Base-by-base conservation (phyloP, 2,329 filamentous ascomycete species). In the Decorospora gaudefroyi region DNA sequence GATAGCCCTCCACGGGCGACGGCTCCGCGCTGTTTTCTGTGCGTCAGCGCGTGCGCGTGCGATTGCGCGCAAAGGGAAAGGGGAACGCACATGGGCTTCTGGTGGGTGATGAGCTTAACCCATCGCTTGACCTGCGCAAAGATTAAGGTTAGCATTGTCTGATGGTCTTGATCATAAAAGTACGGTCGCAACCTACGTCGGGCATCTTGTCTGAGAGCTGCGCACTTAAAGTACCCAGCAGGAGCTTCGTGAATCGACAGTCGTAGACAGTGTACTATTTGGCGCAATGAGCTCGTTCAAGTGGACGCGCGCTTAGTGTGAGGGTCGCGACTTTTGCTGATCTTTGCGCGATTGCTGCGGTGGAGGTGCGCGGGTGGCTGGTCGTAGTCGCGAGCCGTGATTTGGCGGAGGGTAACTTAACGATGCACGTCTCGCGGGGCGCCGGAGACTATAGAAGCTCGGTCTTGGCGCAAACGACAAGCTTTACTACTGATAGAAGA, bases 31-130 rank as follows among this genome's bases (percentile, higher is more conserved):
- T 90, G 66, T 45, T 17, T 6, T 9, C 15, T 13, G 16, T 18
- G 13, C 9, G 39, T 62, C 49, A 61, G 49, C 39, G 42, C 28
- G 12, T 23, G 49, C 41, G 51, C 38, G 42, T 51, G 54, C 47
- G 34, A 51, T 30, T 45, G 51, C 49, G 57, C 50, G 45, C 19
- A 17, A 41, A 18, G 17, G 21, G 46, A 32, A 17, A 41, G 18
- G 17, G 21, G 46, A 32, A 81, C 86, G 74, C 83, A 95, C 90
- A 90, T 88, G 73, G 90, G 82, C 69, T 85, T 82, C 74, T 97
- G 92, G 76, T 93, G 86, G 37, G 93, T 97, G 59, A 96, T 81
- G 75, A 99, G 83, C 82, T 92, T 95, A 74, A 99, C 80, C 67
- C 84, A 88, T 66, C 93, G 84, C 81, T 96, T 87, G 64, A 86